Evolutionary conservation across 2,329 filamentous ascomycete genomes (phyloP).

Genomic region (Tetracladium maxilliforme): DNA sequence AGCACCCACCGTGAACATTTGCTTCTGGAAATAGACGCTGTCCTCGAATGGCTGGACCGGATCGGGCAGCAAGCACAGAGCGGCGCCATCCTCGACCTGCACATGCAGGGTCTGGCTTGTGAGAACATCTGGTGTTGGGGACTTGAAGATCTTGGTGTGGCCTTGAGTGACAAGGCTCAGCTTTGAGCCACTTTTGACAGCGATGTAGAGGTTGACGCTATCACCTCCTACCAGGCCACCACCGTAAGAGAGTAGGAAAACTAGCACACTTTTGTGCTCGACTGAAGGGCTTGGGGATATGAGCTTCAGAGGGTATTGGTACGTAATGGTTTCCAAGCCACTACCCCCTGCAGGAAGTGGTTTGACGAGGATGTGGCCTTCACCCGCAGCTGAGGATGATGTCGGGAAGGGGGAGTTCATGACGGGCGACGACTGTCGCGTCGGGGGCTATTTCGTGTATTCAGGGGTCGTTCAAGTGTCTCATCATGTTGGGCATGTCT

Average conservation of each 20-base stretch:
- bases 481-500: too few species aligned
- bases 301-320: slow-evolving; percentile 90
- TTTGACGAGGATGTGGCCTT: slow-evolving; percentile 62
- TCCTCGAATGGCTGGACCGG: slow-evolving; percentile 82
- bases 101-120: slow-evolving; percentile 43
- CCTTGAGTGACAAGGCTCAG: slow-evolving; percentile 59
- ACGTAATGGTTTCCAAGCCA: slow-evolving; percentile 60
- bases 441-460: too few species aligned
- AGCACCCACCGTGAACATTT: slow-evolving; percentile 53
- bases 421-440: too few species aligned
- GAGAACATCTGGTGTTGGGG: slow-evolving; percentile 32
- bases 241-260: slow-evolving; percentile 88
- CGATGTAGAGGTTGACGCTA: slow-evolving; percentile 56
- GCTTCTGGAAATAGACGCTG: slow-evolving; percentile 72
- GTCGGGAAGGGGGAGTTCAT: slow-evolving; percentile 58
- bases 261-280: slow-evolving; percentile 53
- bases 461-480: too few species aligned
- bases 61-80: slow-evolving; percentile 64
- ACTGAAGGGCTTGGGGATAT: slow-evolving; percentile 62
- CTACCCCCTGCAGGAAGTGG: slow-evolving; percentile 58
- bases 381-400: slow-evolving; percentile 59
- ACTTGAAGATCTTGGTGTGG: slow-evolving; percentile 93
- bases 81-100: slow-evolving; percentile 31
- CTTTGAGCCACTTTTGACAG: slow-evolving; percentile 46
- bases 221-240: slow-evolving; percentile 87